Conservation (phyloP, 257 asterid genomes). For the Dorcoceras hygrometricum region DNA sequence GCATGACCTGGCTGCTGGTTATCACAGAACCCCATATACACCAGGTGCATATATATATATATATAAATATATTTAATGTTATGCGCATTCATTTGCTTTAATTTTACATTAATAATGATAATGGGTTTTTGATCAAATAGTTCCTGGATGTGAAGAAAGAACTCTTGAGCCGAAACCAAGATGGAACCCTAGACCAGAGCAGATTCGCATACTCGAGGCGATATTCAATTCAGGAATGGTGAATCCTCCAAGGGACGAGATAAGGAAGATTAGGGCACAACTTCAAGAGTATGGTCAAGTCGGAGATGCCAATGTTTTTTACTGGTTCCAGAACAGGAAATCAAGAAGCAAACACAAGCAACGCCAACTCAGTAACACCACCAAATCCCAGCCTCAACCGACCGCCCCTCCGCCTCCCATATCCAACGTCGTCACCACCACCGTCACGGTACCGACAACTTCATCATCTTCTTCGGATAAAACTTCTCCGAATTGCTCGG, state of each 20-base stretch:
- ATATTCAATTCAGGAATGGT: conserved; percentile 97
- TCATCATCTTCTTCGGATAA: conserved; percentile 60
- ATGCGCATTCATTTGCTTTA: background rate
- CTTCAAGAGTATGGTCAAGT: conserved; percentile 88
- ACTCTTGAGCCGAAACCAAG: conserved; percentile 94
- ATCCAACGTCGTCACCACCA: background rate
- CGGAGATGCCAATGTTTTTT: conserved; percentile 95
- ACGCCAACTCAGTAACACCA: conserved; percentile 47
- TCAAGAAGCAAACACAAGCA: conserved; percentile 91
- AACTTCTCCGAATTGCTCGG: conserved; percentile 49
- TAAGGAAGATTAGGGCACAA: conserved; percentile 76
- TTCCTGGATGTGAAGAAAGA: conserved; percentile 59
- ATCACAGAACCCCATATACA: conserved; percentile 33
- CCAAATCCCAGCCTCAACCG: conserved; percentile 30
- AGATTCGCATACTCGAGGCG: conserved; percentile 76
- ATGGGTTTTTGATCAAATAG: background rate
- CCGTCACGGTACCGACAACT: conserved; percentile 26
- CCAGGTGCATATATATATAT: conserved; percentile 27
- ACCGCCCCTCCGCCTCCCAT: conserved; percentile 25
- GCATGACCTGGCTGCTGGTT: conserved; percentile 50
- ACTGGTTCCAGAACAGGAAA: conserved; percentile 97
- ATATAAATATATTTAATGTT: background rate
- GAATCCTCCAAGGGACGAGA: conserved; percentile 92
- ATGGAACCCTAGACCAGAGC: conserved; percentile 97
- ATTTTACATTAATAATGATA: background rate